Base-by-base conservation (phyloP, 2,329 filamentous ascomycete genomes). In the Penicillium expansum region DNA sequence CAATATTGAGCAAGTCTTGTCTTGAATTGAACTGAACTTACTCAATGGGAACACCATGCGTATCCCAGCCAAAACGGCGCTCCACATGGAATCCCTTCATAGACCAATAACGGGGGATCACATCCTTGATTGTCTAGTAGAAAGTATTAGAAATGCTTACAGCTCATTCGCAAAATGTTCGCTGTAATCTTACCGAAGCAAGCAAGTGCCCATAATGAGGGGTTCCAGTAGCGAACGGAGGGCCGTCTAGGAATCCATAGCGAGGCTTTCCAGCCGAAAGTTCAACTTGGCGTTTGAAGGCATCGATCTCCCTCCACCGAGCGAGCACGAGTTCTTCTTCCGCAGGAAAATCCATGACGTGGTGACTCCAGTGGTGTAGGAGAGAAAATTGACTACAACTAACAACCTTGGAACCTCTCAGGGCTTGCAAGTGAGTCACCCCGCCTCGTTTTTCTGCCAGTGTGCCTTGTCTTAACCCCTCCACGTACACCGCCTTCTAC, bases 61-160 rank as follows among this genome's bases (percentile, higher is more conserved):
- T 91, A 73, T 97, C 93, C 93, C 93, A 97, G 52, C 93, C 93
- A 66, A 97, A 97, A 57, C 92, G 85, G 63, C 93, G 85, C 79
- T 94, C 91, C 51, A 97, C 92, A 78, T 96, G 89, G 71, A 87
- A 90, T 16, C 93, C 93, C 73, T 95, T 95, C 92, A 96, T 96
- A 50, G 92, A 92, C 91, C 92, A 97, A 76, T 97, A 97, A 66
- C 93, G 83, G 9, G 93, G 92, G 64, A 97, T 96, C 59, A 96
- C 94, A 74, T 97, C 93, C 77, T 97, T 97, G 79, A 97, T 96
- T 48, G 92, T 97, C 45, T 52, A 48, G 13, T 20, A 9, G 5
- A 38, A 22, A 22, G 1, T 30, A 22, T 52, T 47, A 52, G 41
- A 13, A 3, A 7, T 11, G 13, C 30, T 18, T 39, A 10, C 27